Percentiles rank a stretch among this genome's conserved stretches.
These are phyloP conservation scores for Sophora flavescens DNA, from an alignment of 306 rosid genomes.

Conservation along the genomic window DNA sequence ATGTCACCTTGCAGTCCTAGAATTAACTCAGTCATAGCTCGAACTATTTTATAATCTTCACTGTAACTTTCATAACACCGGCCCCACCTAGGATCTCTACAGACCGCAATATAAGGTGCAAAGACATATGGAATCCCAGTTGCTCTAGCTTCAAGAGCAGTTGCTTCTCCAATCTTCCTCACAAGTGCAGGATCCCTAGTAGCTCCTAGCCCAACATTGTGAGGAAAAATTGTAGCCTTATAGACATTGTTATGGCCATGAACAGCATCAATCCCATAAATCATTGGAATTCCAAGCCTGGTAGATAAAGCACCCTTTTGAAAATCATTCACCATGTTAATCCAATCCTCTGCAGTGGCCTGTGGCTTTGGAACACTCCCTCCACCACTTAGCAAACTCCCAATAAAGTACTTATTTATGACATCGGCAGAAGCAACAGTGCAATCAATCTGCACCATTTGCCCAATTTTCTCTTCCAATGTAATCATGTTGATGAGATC, in stretches of 20 bases:
- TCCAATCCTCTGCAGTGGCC: conserved; percentile 64
- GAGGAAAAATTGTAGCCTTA: conserved; percentile 75
- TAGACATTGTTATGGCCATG: conserved; percentile 64
- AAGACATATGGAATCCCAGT: conserved; percentile 42
- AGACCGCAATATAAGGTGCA: conserved; percentile 46
- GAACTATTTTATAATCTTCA: conserved; percentile 39
- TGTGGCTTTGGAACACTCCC: conserved; percentile 62
- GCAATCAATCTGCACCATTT: conserved; percentile 45
- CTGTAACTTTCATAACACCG: conserved; percentile 44
- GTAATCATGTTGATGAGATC: conserved; percentile 40
- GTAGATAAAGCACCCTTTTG: conserved; percentile 58
- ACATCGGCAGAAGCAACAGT: conserved; percentile 11
- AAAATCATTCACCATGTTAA: conserved; percentile 63
- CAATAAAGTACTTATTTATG: conserved; percentile 43
- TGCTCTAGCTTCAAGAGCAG: conserved; percentile 40
- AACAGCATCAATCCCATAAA: conserved; percentile 70
- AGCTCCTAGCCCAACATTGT: conserved; percentile 76
- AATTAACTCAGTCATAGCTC: conserved; percentile 37
- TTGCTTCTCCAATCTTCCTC: conserved; percentile 41
- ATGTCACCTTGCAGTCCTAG: conserved; percentile 44
- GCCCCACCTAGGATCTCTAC: conserved; percentile 49
- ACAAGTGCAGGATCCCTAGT: conserved; percentile 49
- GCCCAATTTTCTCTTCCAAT: conserved; percentile 41
- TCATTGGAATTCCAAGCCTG: conserved; percentile 66
- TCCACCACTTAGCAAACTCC: conserved; percentile 65